A percentile compares a stretch with the other conserved stretches of the same genome.
Evolutionary conservation across 177 flowering plant species (phyloP).

Genomic region (Tripterygium wilfordii): DNA sequence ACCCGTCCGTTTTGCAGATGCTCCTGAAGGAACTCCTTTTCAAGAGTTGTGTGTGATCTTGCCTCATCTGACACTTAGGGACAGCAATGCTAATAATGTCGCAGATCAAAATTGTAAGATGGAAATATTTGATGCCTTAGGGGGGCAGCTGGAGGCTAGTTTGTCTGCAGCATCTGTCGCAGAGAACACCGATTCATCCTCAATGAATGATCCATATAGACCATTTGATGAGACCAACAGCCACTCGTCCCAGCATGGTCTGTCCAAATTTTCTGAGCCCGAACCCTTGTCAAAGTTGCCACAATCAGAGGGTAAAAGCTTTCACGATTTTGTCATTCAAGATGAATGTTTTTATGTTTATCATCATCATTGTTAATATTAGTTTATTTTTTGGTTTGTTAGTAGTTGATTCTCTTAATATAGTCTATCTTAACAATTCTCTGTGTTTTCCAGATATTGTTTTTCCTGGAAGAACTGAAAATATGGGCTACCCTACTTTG

Average conservation of each 20-base stretch:
- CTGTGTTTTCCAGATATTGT: conserved; percentile 44
- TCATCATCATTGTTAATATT: not conserved
- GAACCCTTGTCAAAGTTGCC: conserved; percentile 23
- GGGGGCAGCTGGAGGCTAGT: conserved; percentile 26
- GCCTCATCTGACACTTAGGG: conserved; percentile 52
- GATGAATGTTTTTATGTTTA: conserved; percentile 59
- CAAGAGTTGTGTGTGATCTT: conserved; percentile 65
- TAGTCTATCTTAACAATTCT: not conserved
- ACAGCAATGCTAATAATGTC: conserved; percentile 15
- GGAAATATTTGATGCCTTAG: conserved; percentile 28
- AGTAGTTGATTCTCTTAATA: not conserved
- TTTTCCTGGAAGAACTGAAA: conserved; percentile 58
- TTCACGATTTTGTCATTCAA: conserved; percentile 41
- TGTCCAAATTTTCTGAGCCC: conserved; percentile 27
- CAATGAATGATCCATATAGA: conserved; percentile 19
- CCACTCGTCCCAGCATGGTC: conserved; percentile 24
- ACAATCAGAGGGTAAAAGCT: conserved; percentile 38
- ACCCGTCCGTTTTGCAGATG: conserved; percentile 75
- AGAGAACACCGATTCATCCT: conserved; percentile 20
- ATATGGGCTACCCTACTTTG: conserved; percentile 32
- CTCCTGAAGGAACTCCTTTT: conserved; percentile 79
- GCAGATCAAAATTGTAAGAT: conserved; percentile 13
- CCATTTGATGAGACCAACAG: conserved; percentile 25
- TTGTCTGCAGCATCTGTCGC: conserved; percentile 15
- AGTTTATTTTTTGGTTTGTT: conserved; percentile 5